A percentile compares a stretch with the other conserved stretches of the same genome.
Evolutionary conservation across 371 early-diverging fungal genomes (phyloP).

Genomic region (Conidiobolus coronatus): DNA sequence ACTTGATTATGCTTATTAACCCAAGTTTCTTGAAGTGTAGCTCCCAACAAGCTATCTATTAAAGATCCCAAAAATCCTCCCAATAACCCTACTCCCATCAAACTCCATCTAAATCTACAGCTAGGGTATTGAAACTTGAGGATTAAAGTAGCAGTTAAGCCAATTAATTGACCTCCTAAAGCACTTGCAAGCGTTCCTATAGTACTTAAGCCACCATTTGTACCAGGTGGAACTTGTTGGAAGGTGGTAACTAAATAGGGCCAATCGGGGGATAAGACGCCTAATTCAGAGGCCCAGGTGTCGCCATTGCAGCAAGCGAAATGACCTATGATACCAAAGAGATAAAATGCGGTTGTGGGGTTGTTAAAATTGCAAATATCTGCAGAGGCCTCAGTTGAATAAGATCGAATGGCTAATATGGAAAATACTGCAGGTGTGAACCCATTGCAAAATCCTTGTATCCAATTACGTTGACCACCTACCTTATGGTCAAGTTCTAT

Average conservation of each 20-base stretch:
- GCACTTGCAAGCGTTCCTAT: slow-evolving; percentile 37
- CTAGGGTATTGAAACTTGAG: slow-evolving; percentile 18
- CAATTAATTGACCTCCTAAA: slow-evolving; percentile 51
- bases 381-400: slow-evolving; percentile 10
- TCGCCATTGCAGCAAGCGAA: slow-evolving; percentile 1
- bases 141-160: slow-evolving; percentile 27
- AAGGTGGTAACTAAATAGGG: slow-evolving; percentile 55
- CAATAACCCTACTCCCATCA: slow-evolving; percentile 7
- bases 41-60: slow-evolving; percentile 64
- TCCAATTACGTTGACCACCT: slow-evolving; percentile 33
- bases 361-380: slow-evolving; percentile 26
- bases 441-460: slow-evolving; percentile 67
- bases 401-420: slow-evolving; percentile 12
- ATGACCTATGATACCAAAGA: slow-evolving; percentile 1
- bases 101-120: slow-evolving; percentile 13
- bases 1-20: slow-evolving; percentile 31
- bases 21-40: slow-evolving; percentile 43
- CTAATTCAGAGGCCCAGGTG: slow-evolving; percentile 64
- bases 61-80: slow-evolving; percentile 9
- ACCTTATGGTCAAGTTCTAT: slow-evolving; percentile 35
- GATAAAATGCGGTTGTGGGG: slow-evolving; percentile 5
- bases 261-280: slow-evolving; percentile 40
- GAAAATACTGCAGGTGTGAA: slow-evolving; percentile 38
- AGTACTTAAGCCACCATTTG: slow-evolving; percentile 58
- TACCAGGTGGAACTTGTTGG: slow-evolving; percentile 53